phyloP scores from a whole-genome alignment of 805 yeast genomes.

The Wickerhamomyces hampshirensis region DNA sequence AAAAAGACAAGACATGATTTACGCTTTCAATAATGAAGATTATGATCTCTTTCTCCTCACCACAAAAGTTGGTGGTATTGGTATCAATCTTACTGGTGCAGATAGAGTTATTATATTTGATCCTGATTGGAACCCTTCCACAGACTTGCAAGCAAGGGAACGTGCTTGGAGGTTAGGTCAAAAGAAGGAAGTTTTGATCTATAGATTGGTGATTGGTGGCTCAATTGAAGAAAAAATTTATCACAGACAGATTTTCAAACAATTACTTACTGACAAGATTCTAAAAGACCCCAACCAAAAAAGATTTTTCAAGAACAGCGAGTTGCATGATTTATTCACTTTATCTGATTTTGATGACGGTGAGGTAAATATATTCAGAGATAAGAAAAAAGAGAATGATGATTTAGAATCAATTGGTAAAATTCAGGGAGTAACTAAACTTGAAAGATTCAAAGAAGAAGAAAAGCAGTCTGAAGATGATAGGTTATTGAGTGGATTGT shows the following conservation, averaged over 20 bases:
- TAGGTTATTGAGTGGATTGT: slow-evolving; percentile 68
- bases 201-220: slow-evolving; percentile 89
- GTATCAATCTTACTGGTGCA: slow-evolving; percentile 92
- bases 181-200: slow-evolving; percentile 84
- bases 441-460: slow-evolving; percentile 54
- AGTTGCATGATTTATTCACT: slow-evolving; percentile 83
- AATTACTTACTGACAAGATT: slow-evolving; percentile 87
- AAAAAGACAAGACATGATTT: slow-evolving; percentile 74
- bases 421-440: slow-evolving; percentile 66
- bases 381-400: slow-evolving; percentile 43
- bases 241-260: slow-evolving; percentile 95
- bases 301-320: slow-evolving; percentile 88
- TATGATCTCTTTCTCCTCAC: slow-evolving; percentile 73
- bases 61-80: slow-evolving; percentile 94
- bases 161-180: slow-evolving; percentile 98
- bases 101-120: slow-evolving; percentile 90
- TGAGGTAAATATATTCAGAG: slow-evolving; percentile 47
- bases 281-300: slow-evolving; percentile 93
- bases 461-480: slow-evolving; percentile 44
- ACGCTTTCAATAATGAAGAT: slow-evolving; percentile 63
- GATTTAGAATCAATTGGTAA: slow-evolving; percentile 62
- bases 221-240: slow-evolving; percentile 95
- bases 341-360: slow-evolving; percentile 62
- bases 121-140: slow-evolving; percentile 99
- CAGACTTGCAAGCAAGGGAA: slow-evolving; percentile 95